A percentile compares a stretch with the other conserved stretches of the same genome.
Conservation (phyloP, 2,329 filamentous ascomycete genomes). For the Lasiodiplodia gonubiensis region DNA sequence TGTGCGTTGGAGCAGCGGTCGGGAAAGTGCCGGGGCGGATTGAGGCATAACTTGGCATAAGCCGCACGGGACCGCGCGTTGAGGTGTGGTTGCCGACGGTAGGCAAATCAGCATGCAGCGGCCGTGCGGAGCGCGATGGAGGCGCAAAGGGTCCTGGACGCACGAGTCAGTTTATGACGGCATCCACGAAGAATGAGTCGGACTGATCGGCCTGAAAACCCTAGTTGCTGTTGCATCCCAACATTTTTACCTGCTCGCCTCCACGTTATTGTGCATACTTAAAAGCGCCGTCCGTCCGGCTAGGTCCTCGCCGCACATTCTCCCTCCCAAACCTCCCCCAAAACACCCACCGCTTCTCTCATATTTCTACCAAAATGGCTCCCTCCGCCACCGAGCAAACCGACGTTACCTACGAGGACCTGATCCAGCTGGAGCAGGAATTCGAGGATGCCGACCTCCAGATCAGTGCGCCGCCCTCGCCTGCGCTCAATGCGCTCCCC, state of each 20-base stretch:
- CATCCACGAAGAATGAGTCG: conserved; percentile 10
- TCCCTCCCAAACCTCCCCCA: neutral
- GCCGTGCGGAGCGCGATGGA: conserved; percentile 8
- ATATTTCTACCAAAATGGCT: neutral
- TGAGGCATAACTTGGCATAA: neutral
- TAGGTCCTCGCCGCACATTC: neutral
- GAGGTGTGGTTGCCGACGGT: neutral
- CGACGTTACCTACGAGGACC: conserved; percentile 71
- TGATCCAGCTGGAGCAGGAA: conserved; percentile 79
- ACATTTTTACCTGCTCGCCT: conserved; percentile 28
- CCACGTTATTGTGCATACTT: conserved; percentile 2
- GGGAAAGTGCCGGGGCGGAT: neutral
- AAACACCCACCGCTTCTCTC: neutral
- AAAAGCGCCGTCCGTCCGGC: conserved; percentile 13
- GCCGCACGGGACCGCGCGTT: conserved; percentile 5
- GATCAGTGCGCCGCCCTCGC: conserved; percentile 68
- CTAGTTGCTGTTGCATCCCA: conserved; percentile 28
- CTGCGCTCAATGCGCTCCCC: neutral
- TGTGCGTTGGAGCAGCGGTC: neutral
- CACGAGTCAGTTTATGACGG: conserved; percentile 17
- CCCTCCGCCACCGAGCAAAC: conserved; percentile 22
- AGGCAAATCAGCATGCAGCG: neutral
- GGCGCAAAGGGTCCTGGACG: neutral
- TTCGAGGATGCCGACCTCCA: conserved; percentile 84
- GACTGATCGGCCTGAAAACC: conserved; percentile 25